These are phyloP conservation scores for Zangia roseola DNA, from an alignment of 768 basidiomycete genomes.

Conservation along the genomic window DNA sequence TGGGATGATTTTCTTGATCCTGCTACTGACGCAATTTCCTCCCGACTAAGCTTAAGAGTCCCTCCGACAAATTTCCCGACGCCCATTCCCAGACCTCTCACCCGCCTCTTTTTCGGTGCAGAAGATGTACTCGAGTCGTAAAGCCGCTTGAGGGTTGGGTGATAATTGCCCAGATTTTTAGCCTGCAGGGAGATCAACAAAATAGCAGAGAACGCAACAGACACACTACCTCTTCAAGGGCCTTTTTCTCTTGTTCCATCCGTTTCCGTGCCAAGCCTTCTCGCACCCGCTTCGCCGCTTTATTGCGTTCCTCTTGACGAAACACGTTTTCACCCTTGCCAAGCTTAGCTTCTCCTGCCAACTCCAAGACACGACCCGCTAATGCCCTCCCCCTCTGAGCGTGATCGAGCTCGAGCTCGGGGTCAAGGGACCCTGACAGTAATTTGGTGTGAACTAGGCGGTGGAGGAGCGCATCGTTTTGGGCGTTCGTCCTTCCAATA, in stretches of 20 bases:
- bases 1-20: slow-evolving; percentile 16
- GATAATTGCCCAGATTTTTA: slow-evolving; percentile 83
- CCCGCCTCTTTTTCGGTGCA: slow-evolving; percentile 43
- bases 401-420: slow-evolving; percentile 58
- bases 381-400: slow-evolving; percentile 73
- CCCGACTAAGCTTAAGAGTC: slow-evolving; percentile 57
- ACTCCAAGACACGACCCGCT: slow-evolving; percentile 73
- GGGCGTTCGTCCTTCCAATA: slow-evolving; percentile 57
- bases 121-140: slow-evolving; percentile 43
- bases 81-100: slow-evolving; percentile 73
- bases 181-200: slow-evolving; percentile 46
- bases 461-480: slow-evolving; percentile 79
- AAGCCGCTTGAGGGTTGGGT: slow-evolving; percentile 69
- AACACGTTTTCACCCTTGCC: slow-evolving; percentile 72
- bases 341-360: slow-evolving; percentile 63
- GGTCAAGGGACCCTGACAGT: slow-evolving; percentile 68
- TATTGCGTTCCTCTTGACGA: slow-evolving; percentile 61
- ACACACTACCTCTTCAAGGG: slow-evolving; percentile 64
- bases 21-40: slow-evolving; percentile 51
- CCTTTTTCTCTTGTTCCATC: slow-evolving; percentile 49
- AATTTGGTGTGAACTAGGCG: slow-evolving; percentile 78
- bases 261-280: slow-evolving; percentile 67
- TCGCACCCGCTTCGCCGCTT: slow-evolving; percentile 69
- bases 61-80: slow-evolving; percentile 76
- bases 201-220: background rate